Conservation (phyloP, 495 filamentous ascomycete genomes). For the Lasiosphaeria ovina region DNA sequence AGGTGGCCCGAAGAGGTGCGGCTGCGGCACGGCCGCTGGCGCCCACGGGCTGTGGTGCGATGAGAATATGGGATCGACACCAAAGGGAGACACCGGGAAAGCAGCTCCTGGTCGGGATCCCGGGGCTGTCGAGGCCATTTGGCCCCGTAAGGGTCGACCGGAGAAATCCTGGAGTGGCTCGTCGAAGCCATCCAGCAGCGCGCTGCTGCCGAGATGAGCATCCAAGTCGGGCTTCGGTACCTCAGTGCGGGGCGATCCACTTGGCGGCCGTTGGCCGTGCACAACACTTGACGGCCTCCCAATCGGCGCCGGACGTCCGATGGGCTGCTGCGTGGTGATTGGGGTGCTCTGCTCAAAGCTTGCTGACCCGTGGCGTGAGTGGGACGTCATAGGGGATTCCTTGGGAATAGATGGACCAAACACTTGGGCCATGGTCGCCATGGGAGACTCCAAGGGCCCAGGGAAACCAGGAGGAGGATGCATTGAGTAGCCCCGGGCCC, state of each 20-base stretch:
- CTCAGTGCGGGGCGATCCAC: slow-evolving; percentile 44
- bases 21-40: slow-evolving; percentile 17
- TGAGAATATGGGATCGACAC: slow-evolving; percentile 26
- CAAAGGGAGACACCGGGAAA: slow-evolving; percentile 26
- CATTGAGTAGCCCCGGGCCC: slow-evolving; percentile 62
- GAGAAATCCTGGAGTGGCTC: slow-evolving; percentile 34
- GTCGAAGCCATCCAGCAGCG: slow-evolving; percentile 81
- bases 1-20: slow-evolving; percentile 17
- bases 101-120: slow-evolving; percentile 26
- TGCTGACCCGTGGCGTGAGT: slow-evolving; percentile 47
- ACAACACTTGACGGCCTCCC: slow-evolving; percentile 78
- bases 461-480: slow-evolving; percentile 57
- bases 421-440: slow-evolving; percentile 33
- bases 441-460: slow-evolving; percentile 46
- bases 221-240: slow-evolving; percentile 57
- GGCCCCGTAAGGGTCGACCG: slow-evolving; percentile 9
- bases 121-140: slow-evolving; percentile 16
- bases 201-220: slow-evolving; percentile 89
- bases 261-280: slow-evolving; percentile 35
- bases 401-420: slow-evolving; percentile 31
- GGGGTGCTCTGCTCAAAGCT: slow-evolving; percentile 40
- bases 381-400: slow-evolving; percentile 31
- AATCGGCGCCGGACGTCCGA: slow-evolving; percentile 81
- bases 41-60: slow-evolving; percentile 30
- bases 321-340: slow-evolving; percentile 55